Evolutionary conservation across 2,329 filamentous ascomycete genomes (phyloP).

Genomic region (Cercospora citrullina): DNA sequence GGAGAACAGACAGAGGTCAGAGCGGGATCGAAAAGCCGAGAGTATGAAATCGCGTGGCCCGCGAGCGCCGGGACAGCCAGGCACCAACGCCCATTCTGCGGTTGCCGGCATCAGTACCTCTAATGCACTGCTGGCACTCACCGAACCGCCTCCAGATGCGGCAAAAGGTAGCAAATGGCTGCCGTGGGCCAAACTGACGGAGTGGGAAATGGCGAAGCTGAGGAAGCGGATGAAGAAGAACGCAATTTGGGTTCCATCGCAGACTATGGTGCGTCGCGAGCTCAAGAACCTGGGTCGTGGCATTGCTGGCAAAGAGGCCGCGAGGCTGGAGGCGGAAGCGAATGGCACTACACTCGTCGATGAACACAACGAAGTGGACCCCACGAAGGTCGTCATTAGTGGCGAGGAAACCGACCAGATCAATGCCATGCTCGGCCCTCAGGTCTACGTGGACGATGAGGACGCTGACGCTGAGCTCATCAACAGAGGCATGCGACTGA

Average conservation of each 20-base stretch:
- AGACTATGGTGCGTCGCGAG: conserved; percentile 81
- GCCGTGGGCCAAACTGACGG: conserved; percentile 65
- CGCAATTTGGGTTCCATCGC: conserved; percentile 78
- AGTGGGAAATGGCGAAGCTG: conserved; percentile 69
- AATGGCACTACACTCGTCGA: conserved; percentile 66
- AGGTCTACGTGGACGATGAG: conserved; percentile 37
- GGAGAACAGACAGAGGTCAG: conserved; percentile 31
- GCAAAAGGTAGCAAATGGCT: conserved; percentile 60
- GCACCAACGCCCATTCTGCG: conserved; percentile 56
- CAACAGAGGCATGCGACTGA: conserved; percentile 75
- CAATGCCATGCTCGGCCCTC: conserved; percentile 35
- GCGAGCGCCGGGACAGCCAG: conserved; percentile 47
- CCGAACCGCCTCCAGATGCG: conserved; percentile 61
- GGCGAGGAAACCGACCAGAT: conserved; percentile 38
- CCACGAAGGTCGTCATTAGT: conserved; percentile 38
- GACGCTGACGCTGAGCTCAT: conserved; percentile 63
- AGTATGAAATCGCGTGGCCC: conserved; percentile 42
- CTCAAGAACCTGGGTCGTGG: conserved; percentile 68
- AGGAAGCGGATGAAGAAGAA: conserved; percentile 92
- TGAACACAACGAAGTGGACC: conserved; percentile 47
- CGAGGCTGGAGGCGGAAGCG: conserved; percentile 60
- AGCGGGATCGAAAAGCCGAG: conserved; percentile 42
- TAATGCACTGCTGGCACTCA: conserved; percentile 59
- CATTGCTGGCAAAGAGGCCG: conserved; percentile 44
- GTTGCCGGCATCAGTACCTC: conserved; percentile 61